Evolutionary conservation across 108 stramenopile genomes (phyloP).

Genomic region (Chaetoceros tenuissimus): DNA sequence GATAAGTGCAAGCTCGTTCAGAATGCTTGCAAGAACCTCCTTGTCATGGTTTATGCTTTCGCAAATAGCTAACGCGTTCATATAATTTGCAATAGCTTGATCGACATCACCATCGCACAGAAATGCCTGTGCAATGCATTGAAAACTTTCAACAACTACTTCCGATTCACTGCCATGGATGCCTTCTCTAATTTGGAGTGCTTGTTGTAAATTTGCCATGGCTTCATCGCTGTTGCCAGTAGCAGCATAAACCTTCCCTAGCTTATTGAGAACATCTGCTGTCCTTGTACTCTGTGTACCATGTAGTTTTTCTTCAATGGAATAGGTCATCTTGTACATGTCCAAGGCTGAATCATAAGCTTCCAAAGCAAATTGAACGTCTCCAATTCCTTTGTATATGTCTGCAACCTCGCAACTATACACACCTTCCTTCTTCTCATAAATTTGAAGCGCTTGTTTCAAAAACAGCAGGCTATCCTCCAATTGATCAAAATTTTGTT

Average conservation of each 20-base stretch:
- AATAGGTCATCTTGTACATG: background rate
- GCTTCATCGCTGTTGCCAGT: background rate
- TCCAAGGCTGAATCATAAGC: background rate
- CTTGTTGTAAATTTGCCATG: background rate
- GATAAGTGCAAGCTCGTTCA: conserved; percentile 22
- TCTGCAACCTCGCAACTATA: background rate
- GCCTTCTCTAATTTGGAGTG: background rate
- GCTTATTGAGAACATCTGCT: background rate
- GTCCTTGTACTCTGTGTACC: background rate
- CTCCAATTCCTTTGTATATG: background rate
- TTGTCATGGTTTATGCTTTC: conserved; percentile 14
- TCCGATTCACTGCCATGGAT: background rate
- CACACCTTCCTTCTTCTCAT: background rate
- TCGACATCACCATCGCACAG: conserved; percentile 10
- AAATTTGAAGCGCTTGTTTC: background rate
- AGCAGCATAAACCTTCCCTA: background rate
- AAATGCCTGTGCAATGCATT: background rate
- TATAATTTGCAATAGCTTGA: conserved; percentile 14
- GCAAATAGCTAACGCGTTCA: conserved; percentile 21
- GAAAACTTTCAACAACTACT: background rate
- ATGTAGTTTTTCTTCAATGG: background rate
- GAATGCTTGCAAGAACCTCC: conserved; percentile 15
- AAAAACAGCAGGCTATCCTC: background rate
- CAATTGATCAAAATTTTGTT: background rate
- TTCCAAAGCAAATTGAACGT: background rate